phyloP scores from a whole-genome alignment of 805 yeast genomes.

The Nakazawaea pomicola region DNA sequence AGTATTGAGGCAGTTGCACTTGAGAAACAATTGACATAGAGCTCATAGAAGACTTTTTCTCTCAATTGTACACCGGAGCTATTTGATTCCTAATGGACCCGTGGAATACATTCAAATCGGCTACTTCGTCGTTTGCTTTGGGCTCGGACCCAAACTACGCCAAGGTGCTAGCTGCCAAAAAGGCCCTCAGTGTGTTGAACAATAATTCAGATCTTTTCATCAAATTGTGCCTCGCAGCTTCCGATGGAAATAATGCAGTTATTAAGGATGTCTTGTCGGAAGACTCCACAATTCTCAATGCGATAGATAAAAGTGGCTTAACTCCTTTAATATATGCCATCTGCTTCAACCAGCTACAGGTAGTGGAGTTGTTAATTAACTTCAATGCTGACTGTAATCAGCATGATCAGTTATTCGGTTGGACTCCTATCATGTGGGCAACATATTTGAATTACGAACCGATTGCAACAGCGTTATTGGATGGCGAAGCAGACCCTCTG shows the following conservation, averaged over 20 bases:
- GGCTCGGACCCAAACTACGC: constrained; percentile 25
- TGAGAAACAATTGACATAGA: too few relatives aligned
- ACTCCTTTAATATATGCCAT: constrained; percentile 50
- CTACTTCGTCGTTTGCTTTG: constrained; percentile 17
- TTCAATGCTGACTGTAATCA: constrained; percentile 44
- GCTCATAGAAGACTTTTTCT: too few relatives aligned
- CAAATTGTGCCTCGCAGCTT: constrained; percentile 32
- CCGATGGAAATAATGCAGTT: constrained; percentile 29
- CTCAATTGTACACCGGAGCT: too few relatives aligned
- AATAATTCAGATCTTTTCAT: constrained; percentile 26
- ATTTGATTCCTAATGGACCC: too few relatives aligned
- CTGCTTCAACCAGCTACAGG: constrained; percentile 43
- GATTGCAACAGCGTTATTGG: constrained; percentile 51
- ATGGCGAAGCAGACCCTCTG: constrained; percentile 60
- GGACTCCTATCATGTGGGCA: constrained; percentile 86
- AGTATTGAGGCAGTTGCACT: too few relatives aligned
- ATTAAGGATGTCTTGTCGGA: constrained; percentile 22
- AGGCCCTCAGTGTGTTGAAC: constrained; percentile 25
- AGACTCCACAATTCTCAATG: constrained; percentile 20
- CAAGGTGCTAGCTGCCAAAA: constrained; percentile 31
- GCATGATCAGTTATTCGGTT: constrained; percentile 44
- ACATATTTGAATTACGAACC: constrained; percentile 54
- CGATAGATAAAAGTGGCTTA: constrained; percentile 35
- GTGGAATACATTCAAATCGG: constrained; percentile 23
- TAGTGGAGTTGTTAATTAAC: constrained; percentile 43